These are phyloP conservation scores for Phytomonas serpens DNA, from an alignment of 208 protist species.

Conservation along the genomic window DNA sequence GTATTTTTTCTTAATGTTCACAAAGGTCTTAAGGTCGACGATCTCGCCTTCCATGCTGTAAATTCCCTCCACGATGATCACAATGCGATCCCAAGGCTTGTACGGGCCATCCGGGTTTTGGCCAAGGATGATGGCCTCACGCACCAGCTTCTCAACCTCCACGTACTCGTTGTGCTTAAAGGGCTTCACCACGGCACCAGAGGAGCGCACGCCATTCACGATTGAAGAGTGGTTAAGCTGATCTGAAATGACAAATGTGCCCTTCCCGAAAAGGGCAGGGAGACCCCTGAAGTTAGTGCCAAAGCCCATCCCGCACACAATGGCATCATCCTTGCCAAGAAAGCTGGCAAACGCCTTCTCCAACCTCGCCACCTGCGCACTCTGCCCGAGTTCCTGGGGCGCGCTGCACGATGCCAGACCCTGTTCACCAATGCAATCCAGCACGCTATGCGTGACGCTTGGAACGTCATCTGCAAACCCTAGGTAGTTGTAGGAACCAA, in stretches of 20 bases:
- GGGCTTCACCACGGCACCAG: constrained; percentile 80
- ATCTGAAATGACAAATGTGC: constrained; percentile 93
- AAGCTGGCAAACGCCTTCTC: constrained; percentile 91
- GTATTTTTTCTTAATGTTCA: constrained; percentile 95
- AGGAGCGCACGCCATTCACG: constrained; percentile 92
- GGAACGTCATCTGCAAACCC: constrained; percentile 94
- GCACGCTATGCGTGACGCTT: constrained; percentile 69
- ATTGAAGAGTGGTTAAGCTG: constrained; percentile 96
- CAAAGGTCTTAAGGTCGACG: constrained; percentile 90
- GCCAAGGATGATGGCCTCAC: constrained; percentile 80
- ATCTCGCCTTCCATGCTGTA: constrained; percentile 99
- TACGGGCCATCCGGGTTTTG: constrained; percentile 76
- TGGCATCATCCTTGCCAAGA: constrained; percentile 91
- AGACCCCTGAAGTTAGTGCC: constrained; percentile 84
- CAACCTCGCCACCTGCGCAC: constrained; percentile 42
- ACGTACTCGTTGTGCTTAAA: constrained; percentile 94
- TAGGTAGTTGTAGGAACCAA: constrained; percentile 98
- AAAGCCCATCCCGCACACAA: constrained; percentile 94
- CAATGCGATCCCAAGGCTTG: constrained; percentile 72
- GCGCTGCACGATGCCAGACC: constrained; percentile 66
- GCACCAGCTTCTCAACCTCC: constrained; percentile 89
- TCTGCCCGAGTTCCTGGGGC: constrained; percentile 59
- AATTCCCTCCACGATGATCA: constrained; percentile 96
- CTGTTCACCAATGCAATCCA: constrained; percentile 75
- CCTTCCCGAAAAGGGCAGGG: constrained; percentile 93